Base-by-base conservation (phyloP, 257 asterid species). In the Haberlea rhodopensis region DNA sequence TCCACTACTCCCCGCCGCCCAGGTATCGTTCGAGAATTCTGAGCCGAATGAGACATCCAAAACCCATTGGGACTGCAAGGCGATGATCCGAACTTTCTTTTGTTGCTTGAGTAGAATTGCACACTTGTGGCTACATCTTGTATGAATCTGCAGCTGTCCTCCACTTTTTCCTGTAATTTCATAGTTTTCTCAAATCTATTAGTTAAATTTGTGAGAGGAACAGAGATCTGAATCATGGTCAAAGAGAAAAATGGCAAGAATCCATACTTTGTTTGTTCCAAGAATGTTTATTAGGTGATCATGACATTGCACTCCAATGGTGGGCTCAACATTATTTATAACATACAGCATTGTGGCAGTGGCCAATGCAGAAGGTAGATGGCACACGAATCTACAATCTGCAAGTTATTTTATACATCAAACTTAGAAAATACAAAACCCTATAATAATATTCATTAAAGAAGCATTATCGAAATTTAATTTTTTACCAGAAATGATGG, bases 11-110 rank as follows among this genome's bases (percentile, higher is more conserved):
- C 53, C 57, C 40, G 63, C 76, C 51, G 80, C 34, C 80, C 90
- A 81, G 7, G 87, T 80, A 29, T 79, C 88, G 53, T 66, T 67
- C 27, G 87, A 80, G 71, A 66, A 69, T 13, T 77, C 87, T 28
- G 81, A 78, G 76, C 90, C 79, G 71, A 79, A 81, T 60, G 90
- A 77, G 49, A 80, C 61, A 55, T 84, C 89, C 80, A 80, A 69
- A 10, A 87, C 87, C 89, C 97, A 78, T 74, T 87, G 31, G 96
- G 95, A 74, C 92, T 90, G 22, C 75, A 82, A 8, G 89, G 86
- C 52, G 71, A 16, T 40, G 83, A 55, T 48, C 89, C 80, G 43
- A 74, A 61, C 76, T 80, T 85, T 4, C 95, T 77, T 68, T 85
- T 90, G 71, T 65, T 78, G 25, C 73, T 63, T 32, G 83, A 76